A percentile compares a stretch with the other conserved stretches of the same genome.
These are phyloP conservation scores for Apiospora malaysiana DNA, from an alignment of 2,329 filamentous ascomycete species.

Conservation along the genomic window DNA sequence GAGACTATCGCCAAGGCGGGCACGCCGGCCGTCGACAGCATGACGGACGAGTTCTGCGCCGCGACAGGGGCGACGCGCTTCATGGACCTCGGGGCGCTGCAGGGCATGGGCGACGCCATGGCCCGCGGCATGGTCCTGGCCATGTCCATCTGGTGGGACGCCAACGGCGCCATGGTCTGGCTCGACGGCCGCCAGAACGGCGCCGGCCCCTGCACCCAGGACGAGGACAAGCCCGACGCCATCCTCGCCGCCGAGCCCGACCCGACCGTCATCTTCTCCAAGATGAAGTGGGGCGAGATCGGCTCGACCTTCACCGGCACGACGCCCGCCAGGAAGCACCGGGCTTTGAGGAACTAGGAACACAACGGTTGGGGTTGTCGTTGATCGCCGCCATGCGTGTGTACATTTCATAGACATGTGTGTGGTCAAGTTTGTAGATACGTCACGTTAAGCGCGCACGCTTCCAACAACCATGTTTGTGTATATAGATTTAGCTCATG, in stretches of 20 bases:
- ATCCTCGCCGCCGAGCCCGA: constrained; percentile 51
- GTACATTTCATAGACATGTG: not conserved
- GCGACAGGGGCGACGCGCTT: constrained; percentile 41
- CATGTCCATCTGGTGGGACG: constrained; percentile 59
- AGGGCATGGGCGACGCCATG: constrained; percentile 50
- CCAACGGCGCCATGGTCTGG: constrained; percentile 57
- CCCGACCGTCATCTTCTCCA: constrained; percentile 59
- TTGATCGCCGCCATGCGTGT: not conserved
- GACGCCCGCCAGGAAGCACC: not conserved
- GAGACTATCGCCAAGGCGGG: constrained; percentile 39
- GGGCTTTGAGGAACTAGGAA: constrained; percentile 4
- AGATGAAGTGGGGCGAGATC: constrained; percentile 62
- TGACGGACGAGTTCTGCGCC: constrained; percentile 44
- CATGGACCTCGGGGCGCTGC: constrained; percentile 46
- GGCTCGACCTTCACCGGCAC: constrained; percentile 50
- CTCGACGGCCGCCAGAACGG: constrained; percentile 55
- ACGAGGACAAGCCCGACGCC: constrained; percentile 51
- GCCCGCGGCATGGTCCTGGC: constrained; percentile 55
- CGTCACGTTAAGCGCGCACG: not conserved
- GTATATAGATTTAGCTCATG: not conserved
- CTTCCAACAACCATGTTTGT: not conserved
- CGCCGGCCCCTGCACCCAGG: constrained; percentile 56
- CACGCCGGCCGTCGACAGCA: constrained; percentile 40
- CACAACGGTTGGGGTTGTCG: not conserved
- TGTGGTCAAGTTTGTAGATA: not conserved